Percentiles rank a stretch among this genome's conserved stretches.
Conservation (phyloP, 2,329 filamentous ascomycete species). For the Aspergillus cejpii region DNA sequence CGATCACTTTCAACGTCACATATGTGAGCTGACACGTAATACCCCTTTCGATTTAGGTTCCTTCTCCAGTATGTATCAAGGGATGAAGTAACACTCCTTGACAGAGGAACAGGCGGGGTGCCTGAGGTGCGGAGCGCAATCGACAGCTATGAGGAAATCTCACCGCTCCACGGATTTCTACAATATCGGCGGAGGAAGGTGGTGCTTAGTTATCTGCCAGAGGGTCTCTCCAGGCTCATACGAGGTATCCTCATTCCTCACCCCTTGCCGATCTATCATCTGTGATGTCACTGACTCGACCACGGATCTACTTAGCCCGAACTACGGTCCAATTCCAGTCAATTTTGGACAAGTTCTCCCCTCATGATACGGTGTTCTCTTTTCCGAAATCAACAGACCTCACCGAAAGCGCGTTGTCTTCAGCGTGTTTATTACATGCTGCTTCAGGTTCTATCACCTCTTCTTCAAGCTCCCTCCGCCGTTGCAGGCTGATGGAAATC, state of each 20-base stretch:
- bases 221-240: slow-evolving; percentile 80
- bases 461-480: slow-evolving; percentile 70
- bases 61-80: slow-evolving; percentile 84
- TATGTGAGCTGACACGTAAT: slow-evolving; percentile 4
- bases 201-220: slow-evolving; percentile 84
- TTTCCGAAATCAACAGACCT: slow-evolving; percentile 70
- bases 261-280: not conserved
- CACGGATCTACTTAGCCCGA: slow-evolving; percentile 54
- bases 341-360: slow-evolving; percentile 62
- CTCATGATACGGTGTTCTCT: slow-evolving; percentile 77
- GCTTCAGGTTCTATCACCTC: slow-evolving; percentile 81
- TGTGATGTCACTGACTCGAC: slow-evolving; percentile 13
- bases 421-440: slow-evolving; percentile 82
- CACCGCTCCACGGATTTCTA: slow-evolving; percentile 86
- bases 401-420: slow-evolving; percentile 78
- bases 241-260: slow-evolving; percentile 58
- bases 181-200: slow-evolving; percentile 86
- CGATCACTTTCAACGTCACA: not conserved
- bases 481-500: slow-evolving; percentile 79
- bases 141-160: slow-evolving; percentile 70
- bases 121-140: slow-evolving; percentile 75
- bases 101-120: slow-evolving; percentile 71
- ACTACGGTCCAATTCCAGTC: slow-evolving; percentile 64
- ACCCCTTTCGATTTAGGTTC: slow-evolving; percentile 57
- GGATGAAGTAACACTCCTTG: slow-evolving; percentile 77